A percentile compares a stretch with the other conserved stretches of the same genome.
phyloP scores from a whole-genome alignment of 1,284 basidiomycete species.

The Ganoderma multipileum region DNA sequence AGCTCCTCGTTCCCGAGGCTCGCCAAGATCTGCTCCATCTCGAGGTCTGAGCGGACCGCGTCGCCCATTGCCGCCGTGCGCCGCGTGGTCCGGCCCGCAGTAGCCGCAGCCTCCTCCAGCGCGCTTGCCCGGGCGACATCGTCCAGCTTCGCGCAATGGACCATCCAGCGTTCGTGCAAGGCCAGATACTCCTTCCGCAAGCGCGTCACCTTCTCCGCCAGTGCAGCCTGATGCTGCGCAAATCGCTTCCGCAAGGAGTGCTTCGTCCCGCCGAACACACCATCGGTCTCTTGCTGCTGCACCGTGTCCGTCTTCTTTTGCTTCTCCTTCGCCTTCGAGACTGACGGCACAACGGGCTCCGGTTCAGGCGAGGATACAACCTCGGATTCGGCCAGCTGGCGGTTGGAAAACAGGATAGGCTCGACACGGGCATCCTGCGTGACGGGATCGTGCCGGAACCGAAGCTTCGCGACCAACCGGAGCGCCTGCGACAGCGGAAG shows the following conservation, averaged over 20 bases:
- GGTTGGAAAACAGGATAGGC: constrained; percentile 68
- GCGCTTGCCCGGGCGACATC: constrained; percentile 45
- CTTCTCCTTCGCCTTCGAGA: constrained; percentile 57
- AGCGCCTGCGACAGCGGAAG: constrained; percentile 62
- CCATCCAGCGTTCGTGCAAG: constrained; percentile 75
- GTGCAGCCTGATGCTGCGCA: constrained; percentile 53
- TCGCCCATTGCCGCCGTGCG: constrained; percentile 84
- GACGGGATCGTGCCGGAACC: constrained; percentile 64
- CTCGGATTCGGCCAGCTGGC: constrained; percentile 47
- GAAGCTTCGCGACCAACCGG: constrained; percentile 63
- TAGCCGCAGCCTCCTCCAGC: constrained; percentile 53
- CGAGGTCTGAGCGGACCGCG: constrained; percentile 92
- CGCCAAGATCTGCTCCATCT: constrained; percentile 97
- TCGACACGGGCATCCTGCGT: constrained; percentile 65
- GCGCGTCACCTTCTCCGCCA: constrained; percentile 60
- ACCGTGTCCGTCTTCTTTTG: constrained; percentile 52
- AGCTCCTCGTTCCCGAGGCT: constrained; percentile 92
- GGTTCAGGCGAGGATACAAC: constrained; percentile 30
- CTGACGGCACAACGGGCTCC: constrained; percentile 34
- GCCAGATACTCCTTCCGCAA: constrained; percentile 73
- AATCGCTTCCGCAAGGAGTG: constrained; percentile 61
- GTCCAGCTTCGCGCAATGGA: constrained; percentile 75
- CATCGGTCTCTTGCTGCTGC: constrained; percentile 43
- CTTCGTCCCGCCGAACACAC: constrained; percentile 49
- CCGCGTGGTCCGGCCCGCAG: constrained; percentile 74